These are phyloP conservation scores for Dictyophora rubrovolvata DNA, from an alignment of 768 basidiomycete genomes.

Conservation along the genomic window DNA sequence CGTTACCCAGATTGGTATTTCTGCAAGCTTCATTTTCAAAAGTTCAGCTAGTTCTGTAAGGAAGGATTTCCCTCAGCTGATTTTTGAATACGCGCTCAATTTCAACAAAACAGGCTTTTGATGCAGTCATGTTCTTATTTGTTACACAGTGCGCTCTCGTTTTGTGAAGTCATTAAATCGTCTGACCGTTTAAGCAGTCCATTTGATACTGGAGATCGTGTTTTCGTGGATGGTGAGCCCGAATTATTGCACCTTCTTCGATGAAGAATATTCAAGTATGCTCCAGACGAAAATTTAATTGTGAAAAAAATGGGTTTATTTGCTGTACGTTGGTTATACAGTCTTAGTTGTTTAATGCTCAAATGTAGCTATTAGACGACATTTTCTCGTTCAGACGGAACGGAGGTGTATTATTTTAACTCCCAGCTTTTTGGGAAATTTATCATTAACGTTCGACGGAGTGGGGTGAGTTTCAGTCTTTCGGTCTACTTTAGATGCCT, in stretches of 20 bases:
- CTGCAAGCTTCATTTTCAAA: conserved; percentile 76
- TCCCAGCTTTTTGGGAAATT: conserved; percentile 66
- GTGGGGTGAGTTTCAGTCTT: conserved; percentile 36
- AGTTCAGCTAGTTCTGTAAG: conserved; percentile 46
- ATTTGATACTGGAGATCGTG: conserved; percentile 76
- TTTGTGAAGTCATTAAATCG: background rate
- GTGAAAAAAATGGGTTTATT: conserved; percentile 78
- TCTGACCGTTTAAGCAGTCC: conserved; percentile 33
- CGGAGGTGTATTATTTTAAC: conserved; percentile 75
- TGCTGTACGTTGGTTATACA: conserved; percentile 33
- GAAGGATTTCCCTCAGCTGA: background rate
- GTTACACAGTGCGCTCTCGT: conserved; percentile 58
- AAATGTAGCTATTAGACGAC: conserved; percentile 35
- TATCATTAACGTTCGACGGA: conserved; percentile 67
- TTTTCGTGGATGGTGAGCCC: conserved; percentile 51
- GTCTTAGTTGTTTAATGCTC: background rate
- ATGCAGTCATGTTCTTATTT: conserved; percentile 74
- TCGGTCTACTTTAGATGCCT: background rate
- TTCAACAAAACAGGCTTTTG: conserved; percentile 35
- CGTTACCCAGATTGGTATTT: conserved; percentile 39
- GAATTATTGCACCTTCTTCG: background rate
- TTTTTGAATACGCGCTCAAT: background rate
- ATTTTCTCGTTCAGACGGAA: conserved; percentile 63
- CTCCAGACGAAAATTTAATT: conserved; percentile 51
- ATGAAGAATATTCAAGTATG: background rate